Evolutionary conservation across 495 filamentous ascomycete species (phyloP).

Genomic region (Penicillium simplicissimum): DNA sequence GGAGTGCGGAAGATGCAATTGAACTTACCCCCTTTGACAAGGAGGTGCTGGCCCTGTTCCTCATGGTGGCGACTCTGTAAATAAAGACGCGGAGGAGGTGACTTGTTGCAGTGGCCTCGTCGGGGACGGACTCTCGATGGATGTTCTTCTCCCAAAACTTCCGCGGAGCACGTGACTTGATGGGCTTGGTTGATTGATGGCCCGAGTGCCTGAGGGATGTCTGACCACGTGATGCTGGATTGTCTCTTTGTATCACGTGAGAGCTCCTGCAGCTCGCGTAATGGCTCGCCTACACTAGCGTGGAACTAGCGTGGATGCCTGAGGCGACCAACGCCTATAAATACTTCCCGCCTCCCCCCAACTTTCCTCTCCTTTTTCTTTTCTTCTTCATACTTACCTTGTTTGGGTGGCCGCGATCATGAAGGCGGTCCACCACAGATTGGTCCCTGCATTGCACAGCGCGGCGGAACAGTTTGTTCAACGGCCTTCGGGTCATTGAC

Average conservation of each 20-base stretch:
- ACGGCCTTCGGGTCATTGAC: constrained; percentile 69
- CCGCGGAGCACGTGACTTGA: constrained; percentile 37
- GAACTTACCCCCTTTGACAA: constrained; percentile 45
- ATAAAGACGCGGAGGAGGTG: constrained; percentile 15
- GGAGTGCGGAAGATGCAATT: constrained; percentile 2
- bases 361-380: constrained; percentile 42
- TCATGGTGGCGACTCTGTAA: constrained; percentile 39
- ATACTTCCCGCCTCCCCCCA: constrained; percentile 19
- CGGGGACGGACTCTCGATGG: constrained; percentile 6
- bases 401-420: constrained; percentile 64
- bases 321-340: constrained; percentile 18
- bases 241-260: constrained; percentile 7
- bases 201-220: constrained; percentile 1
- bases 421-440: constrained; percentile 58
- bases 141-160: constrained; percentile 38
- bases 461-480: constrained; percentile 66
- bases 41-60: constrained; percentile 49
- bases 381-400: constrained; percentile 76
- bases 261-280: constrained; percentile 34
- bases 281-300: constrained; percentile 20
- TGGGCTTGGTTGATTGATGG: neutral
- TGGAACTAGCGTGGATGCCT: constrained; percentile 6
- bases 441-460: constrained; percentile 78
- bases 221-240: neutral
- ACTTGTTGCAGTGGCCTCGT: constrained; percentile 3